Percentiles rank a stretch among this genome's conserved stretches.
These are phyloP conservation scores for Halophytophthora polymorphica DNA, from an alignment of 352 stramenopile genomes.

Conservation along the genomic window DNA sequence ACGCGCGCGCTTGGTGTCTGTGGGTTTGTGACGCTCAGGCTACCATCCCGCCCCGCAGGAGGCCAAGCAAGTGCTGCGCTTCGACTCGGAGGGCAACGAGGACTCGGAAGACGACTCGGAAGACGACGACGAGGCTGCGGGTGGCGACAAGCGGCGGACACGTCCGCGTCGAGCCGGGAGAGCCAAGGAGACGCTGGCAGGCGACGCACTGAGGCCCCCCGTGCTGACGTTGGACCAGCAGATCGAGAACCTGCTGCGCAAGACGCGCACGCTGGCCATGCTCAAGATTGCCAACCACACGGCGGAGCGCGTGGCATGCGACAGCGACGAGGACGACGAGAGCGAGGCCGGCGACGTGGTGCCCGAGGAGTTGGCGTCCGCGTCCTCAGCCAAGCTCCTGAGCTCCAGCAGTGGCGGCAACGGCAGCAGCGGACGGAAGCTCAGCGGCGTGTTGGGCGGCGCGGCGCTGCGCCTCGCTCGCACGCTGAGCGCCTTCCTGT, in stretches of 20 bases:
- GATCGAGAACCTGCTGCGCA: conserved; percentile 62
- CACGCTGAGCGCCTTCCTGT: conserved; percentile 67
- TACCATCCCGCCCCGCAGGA: conserved; percentile 42
- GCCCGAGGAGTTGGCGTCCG: conserved; percentile 20
- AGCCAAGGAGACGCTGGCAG: conserved; percentile 1
- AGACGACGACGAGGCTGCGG: conserved; percentile 1
- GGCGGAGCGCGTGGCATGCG: conserved; percentile 48
- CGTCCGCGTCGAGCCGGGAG: conserved; percentile 4
- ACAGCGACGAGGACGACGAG: conserved; percentile 41
- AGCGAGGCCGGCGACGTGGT: conserved; percentile 31
- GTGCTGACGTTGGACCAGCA: conserved; percentile 58
- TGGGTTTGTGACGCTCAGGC: conserved; percentile 18
- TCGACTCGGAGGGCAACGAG: conserved; percentile 44
- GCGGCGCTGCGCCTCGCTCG: conserved; percentile 51
- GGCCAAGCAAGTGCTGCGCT: conserved; percentile 40
- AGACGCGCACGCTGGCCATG: conserved; percentile 61
- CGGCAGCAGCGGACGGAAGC: conserved; percentile 32
- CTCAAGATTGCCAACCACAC: conserved; percentile 77
- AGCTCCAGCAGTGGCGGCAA: conserved; percentile 36
- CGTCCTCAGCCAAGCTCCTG: conserved; percentile 12
- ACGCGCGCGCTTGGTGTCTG: neutral
- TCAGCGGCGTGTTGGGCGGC: conserved; percentile 17
- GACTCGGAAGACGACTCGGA: conserved; percentile 10
- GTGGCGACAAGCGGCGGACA: conserved; percentile 9
- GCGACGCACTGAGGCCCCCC: neutral